Percentiles rank a stretch among this genome's conserved stretches.
Conservation (phyloP, 495 filamentous ascomycete species). For the Copromyces sp. region DNA sequence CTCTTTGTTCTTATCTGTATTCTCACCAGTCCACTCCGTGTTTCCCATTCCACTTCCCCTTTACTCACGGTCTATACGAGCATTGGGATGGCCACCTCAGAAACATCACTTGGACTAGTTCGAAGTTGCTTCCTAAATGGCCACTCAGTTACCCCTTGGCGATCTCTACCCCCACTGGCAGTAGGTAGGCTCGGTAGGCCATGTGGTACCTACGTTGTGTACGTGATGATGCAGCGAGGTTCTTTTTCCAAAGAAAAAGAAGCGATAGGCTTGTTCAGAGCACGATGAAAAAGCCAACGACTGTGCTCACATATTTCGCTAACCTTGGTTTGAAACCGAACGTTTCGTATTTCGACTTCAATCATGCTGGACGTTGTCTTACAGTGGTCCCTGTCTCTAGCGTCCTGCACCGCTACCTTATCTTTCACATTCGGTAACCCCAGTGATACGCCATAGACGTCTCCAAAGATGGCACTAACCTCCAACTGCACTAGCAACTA, state of each 20-base stretch:
- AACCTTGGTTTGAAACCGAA: neutral
- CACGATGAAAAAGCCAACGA: neutral
- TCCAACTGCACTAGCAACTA: neutral
- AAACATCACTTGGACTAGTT: neutral
- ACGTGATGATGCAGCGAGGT: neutral
- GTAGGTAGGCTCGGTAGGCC: neutral
- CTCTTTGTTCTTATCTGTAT: neutral
- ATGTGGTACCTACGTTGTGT: neutral
- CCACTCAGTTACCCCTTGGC: neutral
- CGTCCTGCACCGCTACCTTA: neutral
- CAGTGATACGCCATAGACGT: neutral
- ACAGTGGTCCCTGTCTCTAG: neutral
- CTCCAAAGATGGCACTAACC: neutral
- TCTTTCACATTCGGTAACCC: neutral
- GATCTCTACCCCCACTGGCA: neutral
- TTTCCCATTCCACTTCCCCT: neutral
- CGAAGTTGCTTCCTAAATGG: neutral
- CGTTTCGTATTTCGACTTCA: neutral
- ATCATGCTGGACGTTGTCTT: neutral
- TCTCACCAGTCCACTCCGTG: neutral
- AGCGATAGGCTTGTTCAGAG: neutral
- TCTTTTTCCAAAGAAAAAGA: neutral
- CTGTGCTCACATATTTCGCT: neutral
- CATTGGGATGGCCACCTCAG: neutral
- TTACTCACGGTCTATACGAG: neutral